Evolutionary conservation across 257 asterid genomes (phyloP), one percentile per base, ranked within the genome.

Genomic region (Capsicum chinense): DNA sequence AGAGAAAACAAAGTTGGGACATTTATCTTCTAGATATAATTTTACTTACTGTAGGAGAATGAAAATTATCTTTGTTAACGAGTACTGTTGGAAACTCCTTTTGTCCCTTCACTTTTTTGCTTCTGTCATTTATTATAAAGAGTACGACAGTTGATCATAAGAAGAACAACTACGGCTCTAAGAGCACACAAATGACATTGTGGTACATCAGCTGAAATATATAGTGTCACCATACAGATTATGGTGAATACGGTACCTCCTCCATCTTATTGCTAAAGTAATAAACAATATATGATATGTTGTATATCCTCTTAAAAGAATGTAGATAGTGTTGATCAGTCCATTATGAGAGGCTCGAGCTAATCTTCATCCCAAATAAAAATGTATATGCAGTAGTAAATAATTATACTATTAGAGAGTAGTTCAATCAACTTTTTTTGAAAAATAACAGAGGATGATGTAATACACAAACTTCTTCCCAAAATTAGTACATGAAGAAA

Each of bases 251-350:
- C 16, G 15, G 56, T 42, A 17, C 16, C 56, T 39, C 54, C 79
- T 69, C 56, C 15, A 21, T 7, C 54, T 42, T n/a, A 69, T 39
- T 37, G 7, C 52, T 37, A 39, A 69, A 44, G 79, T n/a, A 35
- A 44, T 68, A 42, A 68, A 68, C 14, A 68, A 3, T 37, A 26
- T 26, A 26, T 26, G 33, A 26, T 26, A 26, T 26, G 33, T 1
- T 26, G 33, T 26, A 68, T 7, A 62, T 3, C 76, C 52, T 6
- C 74, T 15, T 68, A 69, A 69, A 69, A 39, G 79, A 33, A 69
- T 69, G 56, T 12, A 69, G 79, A 69, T 69, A 69, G 56, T 69
- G 56, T 56, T 42, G 15, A 69, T 69, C 79, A 16, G 56, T 17
- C 35, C 56, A 42, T 42, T n/a, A 69, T 16, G 56, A 39, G 76